These are phyloP conservation scores for Aspergillus pseudoglaucus DNA, from an alignment of 2,329 filamentous ascomycete species.

Conservation along the genomic window DNA sequence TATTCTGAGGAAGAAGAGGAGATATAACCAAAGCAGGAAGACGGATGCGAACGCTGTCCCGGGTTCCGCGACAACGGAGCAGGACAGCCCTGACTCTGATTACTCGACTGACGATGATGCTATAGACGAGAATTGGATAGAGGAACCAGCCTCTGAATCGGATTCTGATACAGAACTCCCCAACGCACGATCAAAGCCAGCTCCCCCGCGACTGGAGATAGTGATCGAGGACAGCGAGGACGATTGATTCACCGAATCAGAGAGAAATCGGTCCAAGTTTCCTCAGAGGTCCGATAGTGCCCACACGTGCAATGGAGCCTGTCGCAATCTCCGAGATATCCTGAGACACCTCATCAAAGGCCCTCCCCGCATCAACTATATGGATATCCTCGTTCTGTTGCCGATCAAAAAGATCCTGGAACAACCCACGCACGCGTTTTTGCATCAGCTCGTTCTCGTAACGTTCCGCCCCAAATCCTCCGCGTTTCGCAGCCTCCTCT, in stretches of 20 bases:
- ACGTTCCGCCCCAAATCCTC: slow-evolving; percentile 82
- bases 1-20: slow-evolving; percentile 56
- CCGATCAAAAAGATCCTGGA: slow-evolving; percentile 48
- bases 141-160: slow-evolving; percentile 20
- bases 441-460: slow-evolving; percentile 87
- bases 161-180: slow-evolving; percentile 16
- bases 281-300: slow-evolving; percentile 27
- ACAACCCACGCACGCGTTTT: slow-evolving; percentile 66
- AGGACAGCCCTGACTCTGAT: slow-evolving; percentile 10
- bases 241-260: slow-evolving; percentile 5
- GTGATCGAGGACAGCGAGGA: slow-evolving; percentile 53
- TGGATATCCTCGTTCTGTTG: slow-evolving; percentile 45
- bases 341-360: slow-evolving; percentile 46
- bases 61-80: slow-evolving; percentile 2
- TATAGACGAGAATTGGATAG: slow-evolving; percentile 30
- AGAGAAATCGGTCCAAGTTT: slow-evolving; percentile 26
- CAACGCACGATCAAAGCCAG: slow-evolving; percentile 6
- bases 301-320: slow-evolving; percentile 26
- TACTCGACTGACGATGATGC: slow-evolving; percentile 17
- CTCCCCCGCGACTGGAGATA: slow-evolving; percentile 25
- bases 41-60: neutral
- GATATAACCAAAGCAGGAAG: slow-evolving; percentile 21
- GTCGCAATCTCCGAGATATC: slow-evolving; percentile 29
- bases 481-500: slow-evolving; percentile 63
- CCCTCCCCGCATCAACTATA: slow-evolving; percentile 49